Base-by-base conservation (phyloP, 495 filamentous ascomycete genomes). In the Hypomontagnella monticulosa region DNA sequence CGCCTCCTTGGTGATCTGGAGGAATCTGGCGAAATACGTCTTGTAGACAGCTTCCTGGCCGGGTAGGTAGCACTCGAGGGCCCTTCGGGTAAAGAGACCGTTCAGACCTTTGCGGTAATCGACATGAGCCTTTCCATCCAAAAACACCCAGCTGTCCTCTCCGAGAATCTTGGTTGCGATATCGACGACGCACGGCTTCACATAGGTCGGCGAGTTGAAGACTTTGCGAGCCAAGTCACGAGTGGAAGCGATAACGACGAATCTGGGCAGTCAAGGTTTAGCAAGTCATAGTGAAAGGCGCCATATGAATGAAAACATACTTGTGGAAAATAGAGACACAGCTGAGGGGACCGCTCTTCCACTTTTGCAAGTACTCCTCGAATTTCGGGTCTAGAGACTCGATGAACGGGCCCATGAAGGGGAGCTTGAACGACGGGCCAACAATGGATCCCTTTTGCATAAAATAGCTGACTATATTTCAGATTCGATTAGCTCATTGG, bases 271-370 rank as follows among this genome's bases (percentile, higher is more conserved):
- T 11, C 23, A 6, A 12, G 23, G 11, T 8, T 65, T 64, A 65
- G 56, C 42, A 9, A 40, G 10, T 18, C 33, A 14, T 32, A 34
- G 5, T 0, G 43, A 14, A 40, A 20, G 42, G 12, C 6, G 23
- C 8, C 7, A n/a, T 4, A 11, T 10, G 38, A 32, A 6, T 6
- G 16, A 14, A n/a, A 48, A 71, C 91, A 71, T 86, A 97, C 93
- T 99, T 99, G 85, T 99, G 95, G 81, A 99, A 99, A 61, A 99
- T 93, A 10, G 93, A 97, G 59, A 99, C 94, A 78, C 95, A 99
- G 80, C 93, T 97, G 70, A 99, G 83, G 10, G 88, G 87, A 11
- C 91, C 95, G 74, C 91, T 95, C 69, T 86, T 72, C 94, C 94
- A 99, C 84, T 99, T 97, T 30, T 84, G 88, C 73, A 91, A 82